phyloP scores from a whole-genome alignment of 768 basidiomycete genomes.

The Tricholoma furcatifolium region DNA sequence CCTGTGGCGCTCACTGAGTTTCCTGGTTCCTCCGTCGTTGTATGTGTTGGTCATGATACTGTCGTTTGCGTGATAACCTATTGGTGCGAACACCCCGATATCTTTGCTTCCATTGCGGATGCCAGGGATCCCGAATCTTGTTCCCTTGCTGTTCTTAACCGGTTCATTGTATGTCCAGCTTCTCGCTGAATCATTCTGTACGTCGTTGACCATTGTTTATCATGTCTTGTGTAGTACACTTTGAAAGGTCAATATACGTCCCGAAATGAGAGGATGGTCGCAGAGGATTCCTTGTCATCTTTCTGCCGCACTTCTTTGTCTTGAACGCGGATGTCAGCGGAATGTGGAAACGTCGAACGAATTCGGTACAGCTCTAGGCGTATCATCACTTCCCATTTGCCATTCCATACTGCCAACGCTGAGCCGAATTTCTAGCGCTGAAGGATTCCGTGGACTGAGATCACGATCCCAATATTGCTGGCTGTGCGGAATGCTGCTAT shows the following conservation, averaged over 20 bases:
- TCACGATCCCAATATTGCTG: slow-evolving; percentile 22
- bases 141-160: slow-evolving; percentile 78
- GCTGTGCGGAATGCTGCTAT: slow-evolving; percentile 27
- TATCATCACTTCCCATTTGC: background rate
- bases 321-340: slow-evolving; percentile 15
- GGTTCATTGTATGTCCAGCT: slow-evolving; percentile 94
- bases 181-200: too few species aligned
- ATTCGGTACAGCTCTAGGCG: slow-evolving; percentile 20
- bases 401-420: background rate
- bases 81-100: slow-evolving; percentile 93
- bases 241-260: slow-evolving; percentile 96
- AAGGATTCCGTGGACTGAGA: slow-evolving; percentile 32
- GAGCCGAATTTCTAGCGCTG: slow-evolving; percentile 16
- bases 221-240: slow-evolving; percentile 58
- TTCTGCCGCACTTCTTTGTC: background rate
- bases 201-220: too few species aligned
- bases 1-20: slow-evolving; percentile 91
- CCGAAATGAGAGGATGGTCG: slow-evolving; percentile 92
- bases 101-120: slow-evolving; percentile 85
- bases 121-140: slow-evolving; percentile 73
- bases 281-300: slow-evolving; percentile 60
- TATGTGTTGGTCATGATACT: background rate
- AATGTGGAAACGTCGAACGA: slow-evolving; percentile 19
- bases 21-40: slow-evolving; percentile 55
- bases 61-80: slow-evolving; percentile 54